These are phyloP conservation scores for Eustoma russellianum DNA, from an alignment of 257 asterid genomes.

Conservation along the genomic window DNA sequence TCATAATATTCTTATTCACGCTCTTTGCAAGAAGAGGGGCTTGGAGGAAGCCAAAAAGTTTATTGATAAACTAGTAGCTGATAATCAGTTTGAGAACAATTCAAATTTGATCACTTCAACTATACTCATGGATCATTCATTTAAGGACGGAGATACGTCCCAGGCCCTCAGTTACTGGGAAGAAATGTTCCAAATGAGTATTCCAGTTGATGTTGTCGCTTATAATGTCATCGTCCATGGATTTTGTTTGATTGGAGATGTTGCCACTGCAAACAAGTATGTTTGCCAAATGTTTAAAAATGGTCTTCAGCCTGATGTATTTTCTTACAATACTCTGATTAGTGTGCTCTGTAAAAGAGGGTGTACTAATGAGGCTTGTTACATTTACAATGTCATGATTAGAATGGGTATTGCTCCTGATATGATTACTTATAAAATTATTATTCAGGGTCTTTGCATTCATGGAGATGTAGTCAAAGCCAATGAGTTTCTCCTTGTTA, in stretches of 20 bases:
- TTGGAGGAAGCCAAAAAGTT: slow-evolving; percentile 42
- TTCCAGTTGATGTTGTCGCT: slow-evolving; percentile 48
- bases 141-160: slow-evolving; percentile 49
- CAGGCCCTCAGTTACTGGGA: slow-evolving; percentile 56
- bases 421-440: slow-evolving; percentile 54
- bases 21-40: slow-evolving; percentile 63
- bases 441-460: slow-evolving; percentile 61
- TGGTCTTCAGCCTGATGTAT: slow-evolving; percentile 56
- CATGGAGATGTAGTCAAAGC: slow-evolving; percentile 47
- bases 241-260: slow-evolving; percentile 40
- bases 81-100: slow-evolving; percentile 19
- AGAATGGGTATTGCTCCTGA: slow-evolving; percentile 69
- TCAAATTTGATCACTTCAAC: slow-evolving; percentile 55
- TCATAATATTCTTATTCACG: slow-evolving; percentile 72
- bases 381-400: slow-evolving; percentile 49
- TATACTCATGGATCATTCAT: slow-evolving; percentile 62
- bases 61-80: slow-evolving; percentile 47
- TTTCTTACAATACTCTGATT: slow-evolving; percentile 61
- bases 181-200: slow-evolving; percentile 26
- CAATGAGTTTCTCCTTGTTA: slow-evolving; percentile 32
- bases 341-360: slow-evolving; percentile 64
- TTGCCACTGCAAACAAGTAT: slow-evolving; percentile 32
- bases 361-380: slow-evolving; percentile 56
- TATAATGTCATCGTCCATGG: slow-evolving; percentile 73
- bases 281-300: slow-evolving; percentile 53